Evolutionary conservation across 345 rosid genomes (phyloP).

Genomic region (Lepidium aucheri): DNA sequence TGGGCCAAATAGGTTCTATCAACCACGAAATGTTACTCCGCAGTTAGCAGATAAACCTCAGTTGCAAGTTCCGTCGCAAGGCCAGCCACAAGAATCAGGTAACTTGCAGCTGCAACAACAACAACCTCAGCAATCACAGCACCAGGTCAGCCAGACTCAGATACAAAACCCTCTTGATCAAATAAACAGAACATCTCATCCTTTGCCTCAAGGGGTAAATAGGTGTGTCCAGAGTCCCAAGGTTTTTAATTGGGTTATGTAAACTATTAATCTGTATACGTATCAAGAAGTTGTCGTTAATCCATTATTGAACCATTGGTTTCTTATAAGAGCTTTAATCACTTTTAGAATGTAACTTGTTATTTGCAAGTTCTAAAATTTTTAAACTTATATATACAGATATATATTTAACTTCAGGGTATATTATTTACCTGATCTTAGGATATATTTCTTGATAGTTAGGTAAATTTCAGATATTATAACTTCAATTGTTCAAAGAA

Average conservation of each 20-base stretch:
- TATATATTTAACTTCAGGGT: not conserved
- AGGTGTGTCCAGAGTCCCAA: conserved; percentile 95
- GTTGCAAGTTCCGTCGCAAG: conserved; percentile 53
- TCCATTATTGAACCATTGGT: conserved; percentile 18
- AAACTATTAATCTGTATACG: conserved; percentile 40
- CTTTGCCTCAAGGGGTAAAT: conserved; percentile 97
- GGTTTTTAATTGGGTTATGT: conserved; percentile 63
- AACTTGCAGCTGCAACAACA: conserved; percentile 47
- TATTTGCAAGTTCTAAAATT: conserved; percentile 17
- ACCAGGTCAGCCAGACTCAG: conserved; percentile 56
- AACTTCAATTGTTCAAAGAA: not conserved
- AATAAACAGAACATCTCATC: conserved; percentile 51
- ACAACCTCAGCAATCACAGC: conserved; percentile 62
- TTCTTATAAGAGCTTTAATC: conserved; percentile 22
- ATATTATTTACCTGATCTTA: not conserved
- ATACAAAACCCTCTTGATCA: conserved; percentile 59
- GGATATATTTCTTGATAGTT: not conserved
- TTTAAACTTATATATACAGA: not conserved
- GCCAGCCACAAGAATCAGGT: conserved; percentile 41
- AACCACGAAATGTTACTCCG: conserved; percentile 49
- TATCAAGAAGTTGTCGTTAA: conserved; percentile 35
- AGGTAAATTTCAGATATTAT: not conserved
- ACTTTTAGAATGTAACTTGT: conserved; percentile 34
- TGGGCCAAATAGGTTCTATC: conserved; percentile 66
- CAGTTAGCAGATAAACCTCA: conserved; percentile 62